Conservation (phyloP, 306 rosid genomes). For the Glycyrrhiza uralensis region DNA sequence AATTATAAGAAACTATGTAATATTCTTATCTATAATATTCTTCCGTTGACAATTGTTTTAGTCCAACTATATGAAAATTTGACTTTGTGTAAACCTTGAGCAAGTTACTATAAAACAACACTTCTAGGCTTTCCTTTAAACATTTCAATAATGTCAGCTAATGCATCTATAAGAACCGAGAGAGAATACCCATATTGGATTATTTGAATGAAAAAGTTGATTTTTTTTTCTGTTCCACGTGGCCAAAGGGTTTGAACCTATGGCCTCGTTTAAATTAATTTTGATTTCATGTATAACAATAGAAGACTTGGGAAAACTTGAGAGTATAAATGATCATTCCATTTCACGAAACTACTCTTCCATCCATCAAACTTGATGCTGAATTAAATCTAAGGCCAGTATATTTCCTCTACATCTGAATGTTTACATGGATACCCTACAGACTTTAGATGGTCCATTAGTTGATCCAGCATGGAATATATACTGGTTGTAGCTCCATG, state of each 20-base stretch:
- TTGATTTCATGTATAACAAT: neutral
- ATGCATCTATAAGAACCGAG: neutral
- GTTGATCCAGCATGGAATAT: slow-evolving; percentile 46
- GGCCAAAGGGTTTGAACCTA: too few relatives aligned
- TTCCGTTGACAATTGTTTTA: neutral
- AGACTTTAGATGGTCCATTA: slow-evolving; percentile 55
- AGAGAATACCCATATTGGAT: neutral
- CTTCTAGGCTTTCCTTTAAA: neutral
- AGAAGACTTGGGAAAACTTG: neutral
- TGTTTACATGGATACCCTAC: slow-evolving; percentile 21
- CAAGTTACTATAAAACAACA: neutral
- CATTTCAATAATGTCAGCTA: neutral
- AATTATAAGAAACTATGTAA: neutral
- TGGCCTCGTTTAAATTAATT: too few relatives aligned
- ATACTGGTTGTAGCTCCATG: slow-evolving; percentile 36
- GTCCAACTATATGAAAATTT: neutral
- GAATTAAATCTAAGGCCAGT: slow-evolving; percentile 9
- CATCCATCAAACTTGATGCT: slow-evolving; percentile 4
- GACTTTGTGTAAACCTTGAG: neutral
- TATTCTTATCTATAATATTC: neutral
- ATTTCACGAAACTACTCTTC: neutral
- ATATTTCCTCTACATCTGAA: slow-evolving; percentile 31
- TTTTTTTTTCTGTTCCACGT: too few relatives aligned
- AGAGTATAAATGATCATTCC: neutral
- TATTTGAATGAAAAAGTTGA: neutral